phyloP scores from a whole-genome alignment of 768 basidiomycete genomes.

The Cystofilobasidium capitatum region DNA sequence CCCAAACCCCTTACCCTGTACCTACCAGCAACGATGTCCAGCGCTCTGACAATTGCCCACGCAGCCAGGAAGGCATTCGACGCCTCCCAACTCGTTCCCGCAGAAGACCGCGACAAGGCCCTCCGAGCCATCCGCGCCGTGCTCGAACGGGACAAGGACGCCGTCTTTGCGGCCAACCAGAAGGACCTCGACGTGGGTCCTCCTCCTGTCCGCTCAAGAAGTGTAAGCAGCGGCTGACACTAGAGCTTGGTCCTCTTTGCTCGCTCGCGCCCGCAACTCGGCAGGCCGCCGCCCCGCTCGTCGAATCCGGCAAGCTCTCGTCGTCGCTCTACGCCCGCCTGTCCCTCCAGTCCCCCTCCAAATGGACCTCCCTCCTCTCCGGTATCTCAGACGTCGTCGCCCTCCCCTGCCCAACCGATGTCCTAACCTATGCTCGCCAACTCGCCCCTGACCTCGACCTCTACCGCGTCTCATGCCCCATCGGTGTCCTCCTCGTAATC shows the following conservation, averaged over 20 bases:
- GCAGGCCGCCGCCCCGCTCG: constrained; percentile 67
- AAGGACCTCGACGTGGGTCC: constrained; percentile 62
- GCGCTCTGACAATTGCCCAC: constrained; percentile 52
- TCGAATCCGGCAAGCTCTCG: constrained; percentile 74
- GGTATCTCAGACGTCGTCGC: constrained; percentile 77
- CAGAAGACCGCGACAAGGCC: constrained; percentile 59
- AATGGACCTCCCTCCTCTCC: constrained; percentile 89
- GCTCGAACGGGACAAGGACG: constrained; percentile 54
- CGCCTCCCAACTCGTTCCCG: constrained; percentile 66
- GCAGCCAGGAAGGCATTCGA: constrained; percentile 77
- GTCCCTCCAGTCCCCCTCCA: constrained; percentile 54
- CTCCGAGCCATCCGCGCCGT: constrained; percentile 59
- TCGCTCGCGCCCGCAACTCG: not conserved
- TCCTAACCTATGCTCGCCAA: constrained; percentile 77
- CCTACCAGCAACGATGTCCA: constrained; percentile 3
- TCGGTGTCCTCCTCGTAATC: constrained; percentile 90
- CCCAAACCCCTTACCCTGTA: not conserved
- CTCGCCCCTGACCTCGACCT: constrained; percentile 79
- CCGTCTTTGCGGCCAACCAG: constrained; percentile 69
- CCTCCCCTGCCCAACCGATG: constrained; percentile 77
- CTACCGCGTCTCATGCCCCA: constrained; percentile 88
- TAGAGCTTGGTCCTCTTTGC: not conserved
- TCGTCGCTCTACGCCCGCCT: constrained; percentile 72
- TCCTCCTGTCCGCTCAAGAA: too few relatives aligned
- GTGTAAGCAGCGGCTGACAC: too few relatives aligned